Evolutionary conservation across 208 protist species (phyloP), one percentile per base, ranked within the genome.

Genomic region (Trypanosoma lewisi): DNA sequence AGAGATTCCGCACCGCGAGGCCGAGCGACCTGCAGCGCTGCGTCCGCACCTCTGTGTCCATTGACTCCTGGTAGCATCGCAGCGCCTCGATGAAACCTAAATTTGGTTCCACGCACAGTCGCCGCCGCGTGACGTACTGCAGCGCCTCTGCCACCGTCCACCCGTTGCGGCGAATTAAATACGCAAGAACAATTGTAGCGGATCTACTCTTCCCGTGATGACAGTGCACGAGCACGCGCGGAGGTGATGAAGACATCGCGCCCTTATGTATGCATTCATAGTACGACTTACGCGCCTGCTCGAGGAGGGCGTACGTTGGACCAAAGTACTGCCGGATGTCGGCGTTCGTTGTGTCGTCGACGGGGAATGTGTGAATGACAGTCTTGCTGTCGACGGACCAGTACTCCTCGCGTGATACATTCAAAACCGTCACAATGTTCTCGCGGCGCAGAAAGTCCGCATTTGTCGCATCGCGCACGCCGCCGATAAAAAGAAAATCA

Each of bases 321-420:
- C 31, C 11, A 54, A 95, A 95, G 42, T 83, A 73, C 4, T 60
- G 42, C 42, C 68, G 63, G 64, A 95, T 93, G 55, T 93, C 69
- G 0, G 77, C 70, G 48, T 82, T 75, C 17, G 67, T 73, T 23
- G 55, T 72, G 75, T 95, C 89, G 7, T 89, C 75, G 1, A 91
- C 66, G 21, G 72, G 72, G 77, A 91, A 95, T 16, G 82, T 77
- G 25, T 82, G 66, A 44, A 93, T 82, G 17, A 78, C 63, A 27
- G 89, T 73, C 31, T 59, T 34, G 30, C 73, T 70, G 49, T 90
- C 78, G 0, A 84, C 83, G 17, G 83, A 89, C 82, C 85, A 93
- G 67, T 95, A 95, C 73, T 92, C 78, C 71, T 93, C 89, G 34
- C 72, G 73, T 0, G 86, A 95, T 8, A 95, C 77, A 64, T 95